Conservation (phyloP, 805 yeast genomes). For the Grigorovia transvaalensis region DNA sequence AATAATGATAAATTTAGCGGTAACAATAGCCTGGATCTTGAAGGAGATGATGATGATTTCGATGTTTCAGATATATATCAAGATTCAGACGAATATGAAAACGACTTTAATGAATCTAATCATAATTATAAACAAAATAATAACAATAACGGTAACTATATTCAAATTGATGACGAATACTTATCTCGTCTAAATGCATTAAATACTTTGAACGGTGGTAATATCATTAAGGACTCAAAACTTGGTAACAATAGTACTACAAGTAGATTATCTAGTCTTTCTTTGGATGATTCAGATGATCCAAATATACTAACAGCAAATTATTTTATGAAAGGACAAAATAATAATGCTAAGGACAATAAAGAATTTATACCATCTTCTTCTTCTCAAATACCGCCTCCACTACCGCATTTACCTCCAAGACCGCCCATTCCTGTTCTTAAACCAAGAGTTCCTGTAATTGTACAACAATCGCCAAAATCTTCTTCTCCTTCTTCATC, state of each 20-base stretch:
- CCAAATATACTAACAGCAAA: too few species aligned
- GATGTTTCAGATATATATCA: neutral
- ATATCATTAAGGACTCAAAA: neutral
- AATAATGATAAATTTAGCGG: too few species aligned
- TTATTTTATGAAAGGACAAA: neutral
- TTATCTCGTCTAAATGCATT: slow-evolving; percentile 10
- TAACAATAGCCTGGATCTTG: neutral
- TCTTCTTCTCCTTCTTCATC: neutral
- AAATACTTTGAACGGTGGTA: slow-evolving; percentile 8
- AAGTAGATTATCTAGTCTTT: neutral
- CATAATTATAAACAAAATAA: neutral
- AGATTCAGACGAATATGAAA: slow-evolving; percentile 1
- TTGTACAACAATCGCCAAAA: neutral
- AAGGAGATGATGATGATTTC: neutral
- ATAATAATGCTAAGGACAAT: neutral
- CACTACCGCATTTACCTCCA: neutral
- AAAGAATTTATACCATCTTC: neutral
- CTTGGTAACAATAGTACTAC: neutral
- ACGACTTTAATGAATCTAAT: slow-evolving; percentile 5
- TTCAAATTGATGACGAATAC: slow-evolving; percentile 13
- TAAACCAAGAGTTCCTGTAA: neutral
- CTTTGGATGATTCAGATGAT: neutral
- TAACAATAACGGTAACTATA: slow-evolving; percentile 3
- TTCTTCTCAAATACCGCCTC: neutral
- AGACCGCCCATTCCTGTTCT: neutral